Base-by-base conservation (phyloP, 1,284 basidiomycete genomes). In the Trichosporon ovoides region DNA sequence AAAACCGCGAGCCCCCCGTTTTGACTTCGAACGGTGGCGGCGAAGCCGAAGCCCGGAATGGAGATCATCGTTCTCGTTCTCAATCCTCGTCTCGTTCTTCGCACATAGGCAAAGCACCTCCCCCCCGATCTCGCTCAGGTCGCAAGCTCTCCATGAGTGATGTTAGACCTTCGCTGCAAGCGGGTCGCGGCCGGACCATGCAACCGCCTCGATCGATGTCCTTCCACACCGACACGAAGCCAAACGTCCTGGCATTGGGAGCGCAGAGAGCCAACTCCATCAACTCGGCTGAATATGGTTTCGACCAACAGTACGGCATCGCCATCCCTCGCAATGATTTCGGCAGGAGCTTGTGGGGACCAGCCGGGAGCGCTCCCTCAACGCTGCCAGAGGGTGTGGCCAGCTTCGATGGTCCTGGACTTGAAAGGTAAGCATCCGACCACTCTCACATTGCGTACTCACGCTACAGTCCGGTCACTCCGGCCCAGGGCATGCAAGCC, bases 101-200 rank as follows among this genome's bases (percentile, higher is more conserved):
- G 16, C 57, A 69, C 38, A 54, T 69, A 3, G 70, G 70, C 37
- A 74, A 74, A 46, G 70, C 68, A 0, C 68, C 71, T 2, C 48
- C 65, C 0, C 52, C 62, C 7, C 63, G 64, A 1, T 61, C 68
- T 18, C 63, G 69, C 33, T 59, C 66, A 1, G 60, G 57, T 1
- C 59, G 72, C 28, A 74, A 74, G 50, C 56, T 67, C 12, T 73
- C 72, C 4, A 73, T 73, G 72, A 70, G 62, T 46, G 72, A 73
- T 38, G 64, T 57, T 24, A 58, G 68, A 37, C 72, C 72, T 6
- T 56, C 46, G 22, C 36, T 58, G 13, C 56, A 57, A 19, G 35
- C 58, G 5, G 38, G 40, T 6, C 52, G 61, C 2, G 61, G 63
- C 1, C 55, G 63, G 3, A 51, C 57, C 14, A 61, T 61, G 56